Evolutionary conservation across 2,329 filamentous ascomycete species (phyloP).

Genomic region (Colletotrichum somersetense): DNA sequence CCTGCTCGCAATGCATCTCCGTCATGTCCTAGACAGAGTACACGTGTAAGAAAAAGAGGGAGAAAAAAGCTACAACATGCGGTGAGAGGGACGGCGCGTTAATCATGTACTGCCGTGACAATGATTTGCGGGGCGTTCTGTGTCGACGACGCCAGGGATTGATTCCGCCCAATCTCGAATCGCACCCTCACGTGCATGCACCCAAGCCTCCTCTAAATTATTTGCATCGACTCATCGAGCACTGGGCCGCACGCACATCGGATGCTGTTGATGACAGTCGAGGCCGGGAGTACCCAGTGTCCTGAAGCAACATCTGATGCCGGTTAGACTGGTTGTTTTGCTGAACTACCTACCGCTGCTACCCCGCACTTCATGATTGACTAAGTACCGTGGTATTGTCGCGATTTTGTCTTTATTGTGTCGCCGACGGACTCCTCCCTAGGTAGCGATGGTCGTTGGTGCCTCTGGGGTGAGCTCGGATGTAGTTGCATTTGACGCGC

Average conservation of each 20-base stretch:
- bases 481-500: background rate
- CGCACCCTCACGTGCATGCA: conserved; percentile 12
- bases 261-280: background rate
- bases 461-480: background rate
- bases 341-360: background rate
- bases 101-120: conserved; percentile 23
- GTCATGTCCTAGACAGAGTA: background rate
- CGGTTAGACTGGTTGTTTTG: background rate
- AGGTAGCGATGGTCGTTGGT: background rate
- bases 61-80: background rate
- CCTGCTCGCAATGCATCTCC: background rate
- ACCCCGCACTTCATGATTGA: background rate
- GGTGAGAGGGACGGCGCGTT: background rate
- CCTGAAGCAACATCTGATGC: background rate
- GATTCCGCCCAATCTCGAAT: conserved; percentile 22
- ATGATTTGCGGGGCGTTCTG: conserved; percentile 5
- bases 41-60: background rate
- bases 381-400: background rate
- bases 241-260: conserved; percentile 18
- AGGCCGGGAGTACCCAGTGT: background rate
- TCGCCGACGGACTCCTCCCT: background rate
- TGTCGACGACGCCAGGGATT: conserved; percentile 23
- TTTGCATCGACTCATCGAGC: conserved; percentile 3
- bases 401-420: background rate
- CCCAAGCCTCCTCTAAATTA: background rate